phyloP scores from a whole-genome alignment of 2,329 filamentous ascomycete species.

The Lachnellula hyalina region DNA sequence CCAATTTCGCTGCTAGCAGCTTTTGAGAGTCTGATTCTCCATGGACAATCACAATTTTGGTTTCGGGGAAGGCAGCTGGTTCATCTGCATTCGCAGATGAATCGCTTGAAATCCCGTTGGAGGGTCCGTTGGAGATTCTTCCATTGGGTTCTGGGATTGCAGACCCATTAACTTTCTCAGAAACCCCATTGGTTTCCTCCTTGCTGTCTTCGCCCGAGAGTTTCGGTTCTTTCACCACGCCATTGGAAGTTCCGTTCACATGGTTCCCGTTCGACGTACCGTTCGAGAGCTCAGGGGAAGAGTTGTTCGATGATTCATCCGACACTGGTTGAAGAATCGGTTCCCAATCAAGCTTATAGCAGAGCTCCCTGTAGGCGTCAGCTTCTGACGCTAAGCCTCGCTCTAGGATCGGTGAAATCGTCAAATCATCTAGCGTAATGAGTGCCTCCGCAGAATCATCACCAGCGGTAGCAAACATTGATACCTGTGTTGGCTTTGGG shows the following conservation, averaged over 20 bases:
- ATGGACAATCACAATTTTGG: slow-evolving; percentile 24
- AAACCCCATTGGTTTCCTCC: background rate
- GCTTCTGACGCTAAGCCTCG: slow-evolving; percentile 27
- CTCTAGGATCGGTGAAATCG: slow-evolving; percentile 39
- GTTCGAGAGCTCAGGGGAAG: slow-evolving; percentile 2
- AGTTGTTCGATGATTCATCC: background rate
- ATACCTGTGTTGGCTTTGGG: slow-evolving; percentile 36
- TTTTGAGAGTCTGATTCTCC: slow-evolving; percentile 25
- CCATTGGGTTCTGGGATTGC: background rate
- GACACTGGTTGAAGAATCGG: slow-evolving; percentile 22
- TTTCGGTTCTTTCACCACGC: background rate
- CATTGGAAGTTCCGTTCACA: background rate
- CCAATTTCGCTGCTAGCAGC: slow-evolving; percentile 32
- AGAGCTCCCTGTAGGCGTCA: slow-evolving; percentile 37
- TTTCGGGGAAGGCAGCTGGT: slow-evolving; percentile 34
- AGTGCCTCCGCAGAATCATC: slow-evolving; percentile 31
- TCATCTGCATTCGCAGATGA: background rate
- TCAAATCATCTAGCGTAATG: slow-evolving; percentile 34
- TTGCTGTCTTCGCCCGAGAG: background rate
- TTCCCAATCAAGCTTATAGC: slow-evolving; percentile 45
- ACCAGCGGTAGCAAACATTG: slow-evolving; percentile 34
- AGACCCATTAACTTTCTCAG: background rate
- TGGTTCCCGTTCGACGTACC: slow-evolving; percentile 1
- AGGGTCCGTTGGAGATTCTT: background rate
- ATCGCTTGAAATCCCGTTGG: background rate